Evolutionary conservation across 2,329 filamentous ascomycete genomes (phyloP), one percentile per base, ranked within the genome.

Genomic region (Calonectria pseudoturangicola): DNA sequence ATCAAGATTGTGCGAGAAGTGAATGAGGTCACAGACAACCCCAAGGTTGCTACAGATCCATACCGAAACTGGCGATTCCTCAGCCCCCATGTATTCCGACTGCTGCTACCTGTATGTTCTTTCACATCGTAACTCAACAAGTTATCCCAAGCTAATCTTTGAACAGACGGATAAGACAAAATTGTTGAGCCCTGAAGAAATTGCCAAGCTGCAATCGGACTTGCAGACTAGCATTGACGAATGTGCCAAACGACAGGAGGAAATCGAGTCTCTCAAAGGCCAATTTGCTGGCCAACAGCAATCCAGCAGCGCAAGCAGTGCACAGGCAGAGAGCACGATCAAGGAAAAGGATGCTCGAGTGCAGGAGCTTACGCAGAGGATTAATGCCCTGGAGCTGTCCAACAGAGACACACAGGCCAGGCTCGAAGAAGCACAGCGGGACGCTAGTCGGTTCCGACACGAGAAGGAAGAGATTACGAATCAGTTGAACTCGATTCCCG

Each of bases 1-100:
- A 70, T 73, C 56, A 71, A 73, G 48, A 73, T 70, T 47, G 71
- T 73, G 2, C 47, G 64, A 54, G 67, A 70, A 16, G 67, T 67
- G 8, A 48, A 60, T 5, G 66, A 33, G 15, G 50, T 47, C 28
- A 39, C 50, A 21, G 50, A 56, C 36, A 43, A 62, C 51, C 50
- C 66, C 15, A 45, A 68, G 25, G 66, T 62, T 2, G 51, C 66
- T 41, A 48, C 41, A 33, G 66, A 68, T 33, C 50, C 66, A 10
- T 56, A 30, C 48, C 65, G 65, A 28, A 67, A 30, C 33, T 56
- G 41, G 36, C 50, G 51, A 21, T 67, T 54, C 30, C 65, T 58
- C 18, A 58, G 65, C 21, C 50, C 65, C 15, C 60, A 63, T 13
- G 60, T 63, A 7, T 63, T 63, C 27, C 60, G 60, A 33, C 41